phyloP scores from a whole-genome alignment of 164 flowering plant species.

The Dillenia suffruticosa region DNA sequence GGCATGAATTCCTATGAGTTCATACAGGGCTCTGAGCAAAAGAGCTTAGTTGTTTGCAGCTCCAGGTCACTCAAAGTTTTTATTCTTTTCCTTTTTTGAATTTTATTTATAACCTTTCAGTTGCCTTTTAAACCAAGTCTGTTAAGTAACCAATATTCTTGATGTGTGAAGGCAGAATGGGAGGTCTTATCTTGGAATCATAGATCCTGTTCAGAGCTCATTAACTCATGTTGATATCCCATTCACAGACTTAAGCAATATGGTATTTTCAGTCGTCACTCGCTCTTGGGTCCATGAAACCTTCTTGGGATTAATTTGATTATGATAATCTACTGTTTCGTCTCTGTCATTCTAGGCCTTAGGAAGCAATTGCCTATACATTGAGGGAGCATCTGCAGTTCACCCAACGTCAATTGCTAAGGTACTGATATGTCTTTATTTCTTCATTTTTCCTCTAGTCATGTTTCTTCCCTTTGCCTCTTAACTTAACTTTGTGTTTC shows the following conservation, averaged over 20 bases:
- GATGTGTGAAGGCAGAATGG: conserved; percentile 75
- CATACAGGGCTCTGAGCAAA: conserved; percentile 29
- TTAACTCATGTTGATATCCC: conserved; percentile 63
- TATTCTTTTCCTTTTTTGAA: not conserved
- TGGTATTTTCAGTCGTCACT: conserved; percentile 33
- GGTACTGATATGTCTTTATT: conserved; percentile 27
- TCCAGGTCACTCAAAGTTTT: conserved; percentile 55
- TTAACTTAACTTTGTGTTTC: no score
- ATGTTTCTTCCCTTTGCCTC: not conserved
- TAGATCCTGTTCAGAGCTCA: conserved; percentile 46
- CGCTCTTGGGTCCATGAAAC: conserved; percentile 1
- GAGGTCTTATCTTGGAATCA: conserved; percentile 70
- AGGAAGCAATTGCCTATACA: conserved; percentile 45
- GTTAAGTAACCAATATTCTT: not conserved
- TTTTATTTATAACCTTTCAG: not conserved
- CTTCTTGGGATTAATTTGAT: conserved; percentile 1
- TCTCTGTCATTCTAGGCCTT: conserved; percentile 43
- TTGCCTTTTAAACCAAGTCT: not conserved
- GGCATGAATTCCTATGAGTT: conserved; percentile 83
- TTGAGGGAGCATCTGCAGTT: conserved; percentile 81
- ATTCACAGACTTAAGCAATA: conserved; percentile 70
- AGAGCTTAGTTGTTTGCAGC: conserved; percentile 62
- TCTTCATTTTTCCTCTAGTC: not conserved
- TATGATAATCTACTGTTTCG: conserved; percentile 3
- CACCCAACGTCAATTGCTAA: conserved; percentile 75